A percentile compares a stretch with the other conserved stretches of the same genome.
These are phyloP conservation scores for Talaromyces verruculosus DNA, from an alignment of 2,329 filamentous ascomycete genomes.

Conservation along the genomic window DNA sequence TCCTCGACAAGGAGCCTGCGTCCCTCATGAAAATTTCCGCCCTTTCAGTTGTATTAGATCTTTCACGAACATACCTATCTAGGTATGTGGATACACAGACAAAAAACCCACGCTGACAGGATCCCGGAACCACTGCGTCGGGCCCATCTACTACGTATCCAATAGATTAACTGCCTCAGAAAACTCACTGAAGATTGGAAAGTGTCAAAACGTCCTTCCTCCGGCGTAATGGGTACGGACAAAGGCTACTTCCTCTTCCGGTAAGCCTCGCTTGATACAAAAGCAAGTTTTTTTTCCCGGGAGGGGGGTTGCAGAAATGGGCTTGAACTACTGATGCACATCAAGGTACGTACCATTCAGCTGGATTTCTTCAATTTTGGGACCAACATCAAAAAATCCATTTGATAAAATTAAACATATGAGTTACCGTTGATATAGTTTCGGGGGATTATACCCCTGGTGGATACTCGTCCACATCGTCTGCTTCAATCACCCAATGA, in stretches of 20 bases:
- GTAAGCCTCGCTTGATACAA: neutral
- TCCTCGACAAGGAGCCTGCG: neutral
- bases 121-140: constrained; percentile 2
- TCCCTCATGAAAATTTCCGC: neutral
- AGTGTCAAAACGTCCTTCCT: neutral
- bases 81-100: neutral
- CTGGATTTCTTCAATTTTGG: constrained; percentile 7
- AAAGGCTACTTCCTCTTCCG: neutral
- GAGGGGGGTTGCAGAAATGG: neutral
- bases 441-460: neutral
- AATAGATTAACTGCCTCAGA: neutral
- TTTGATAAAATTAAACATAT: neutral
- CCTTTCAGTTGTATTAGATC: neutral
- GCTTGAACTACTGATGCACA: neutral
- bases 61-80: neutral
- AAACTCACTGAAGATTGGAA: neutral
- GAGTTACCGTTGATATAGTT: neutral
- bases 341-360: neutral
- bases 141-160: neutral
- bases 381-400: neutral
- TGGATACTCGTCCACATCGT: neutral
- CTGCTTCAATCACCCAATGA: neutral
- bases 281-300: neutral
- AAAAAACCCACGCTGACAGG: constrained; percentile 1
- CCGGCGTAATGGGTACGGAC: neutral